Conservation (phyloP, 805 yeast species). For the Clavispora carvajalis region DNA sequence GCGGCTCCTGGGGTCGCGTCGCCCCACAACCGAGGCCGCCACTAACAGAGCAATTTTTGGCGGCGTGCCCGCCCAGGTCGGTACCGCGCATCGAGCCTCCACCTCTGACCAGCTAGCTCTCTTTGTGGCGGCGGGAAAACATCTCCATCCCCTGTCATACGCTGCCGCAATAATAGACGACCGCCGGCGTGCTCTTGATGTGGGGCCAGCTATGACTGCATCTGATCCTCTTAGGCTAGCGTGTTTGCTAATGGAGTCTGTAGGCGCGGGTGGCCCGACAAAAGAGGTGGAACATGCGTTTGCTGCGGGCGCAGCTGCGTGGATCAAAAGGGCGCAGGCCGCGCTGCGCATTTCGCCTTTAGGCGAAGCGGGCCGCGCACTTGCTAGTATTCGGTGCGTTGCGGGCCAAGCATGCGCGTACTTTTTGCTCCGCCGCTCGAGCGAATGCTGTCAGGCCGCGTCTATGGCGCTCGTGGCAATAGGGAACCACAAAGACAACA, state of each 20-base stretch:
- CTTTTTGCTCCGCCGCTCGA: not conserved
- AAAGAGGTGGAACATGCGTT: not conserved
- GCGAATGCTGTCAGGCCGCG: not conserved
- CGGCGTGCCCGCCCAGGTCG: not conserved
- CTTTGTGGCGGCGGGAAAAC: not conserved
- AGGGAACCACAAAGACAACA: not conserved
- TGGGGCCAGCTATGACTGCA: not conserved
- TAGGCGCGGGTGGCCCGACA: not conserved
- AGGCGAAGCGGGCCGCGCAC: not conserved
- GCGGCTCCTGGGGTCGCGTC: not conserved
- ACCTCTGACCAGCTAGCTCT: not conserved
- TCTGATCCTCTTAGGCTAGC: not conserved
- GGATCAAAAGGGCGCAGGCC: not conserved
- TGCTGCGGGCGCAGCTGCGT: not conserved
- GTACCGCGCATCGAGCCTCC: not conserved
- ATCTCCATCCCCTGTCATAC: not conserved
- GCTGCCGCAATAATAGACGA: not conserved
- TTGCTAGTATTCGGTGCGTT: not conserved
- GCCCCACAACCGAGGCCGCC: not conserved
- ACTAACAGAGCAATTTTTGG: not conserved
- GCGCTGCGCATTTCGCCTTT: not conserved
- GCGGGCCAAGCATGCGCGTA: not conserved
- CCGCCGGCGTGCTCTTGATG: not conserved
- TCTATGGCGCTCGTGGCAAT: not conserved
- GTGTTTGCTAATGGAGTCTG: not conserved